Conservation (phyloP, 495 filamentous ascomycete species). For the Terfezia claveryi region DNA sequence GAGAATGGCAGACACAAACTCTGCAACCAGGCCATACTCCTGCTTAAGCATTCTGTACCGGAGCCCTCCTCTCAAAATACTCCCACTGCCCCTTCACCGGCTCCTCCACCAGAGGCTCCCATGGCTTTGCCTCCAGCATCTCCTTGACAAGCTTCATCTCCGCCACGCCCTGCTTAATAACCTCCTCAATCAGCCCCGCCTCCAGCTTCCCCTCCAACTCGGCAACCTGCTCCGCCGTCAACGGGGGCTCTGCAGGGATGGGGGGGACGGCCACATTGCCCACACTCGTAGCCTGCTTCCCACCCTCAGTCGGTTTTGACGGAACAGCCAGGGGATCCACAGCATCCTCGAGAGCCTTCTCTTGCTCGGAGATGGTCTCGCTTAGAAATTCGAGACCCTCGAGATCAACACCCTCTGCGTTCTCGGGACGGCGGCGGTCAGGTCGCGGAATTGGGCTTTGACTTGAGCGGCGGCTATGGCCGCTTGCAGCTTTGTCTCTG, state of each 20-base stretch:
- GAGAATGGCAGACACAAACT: no score
- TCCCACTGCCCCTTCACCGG: slow-evolving; percentile 77
- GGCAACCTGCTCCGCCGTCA: slow-evolving; percentile 65
- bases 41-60: no score
- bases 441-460: neutral
- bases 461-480: neutral
- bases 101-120: slow-evolving; percentile 81
- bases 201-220: slow-evolving; percentile 76
- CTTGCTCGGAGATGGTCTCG: neutral
- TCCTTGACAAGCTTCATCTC: slow-evolving; percentile 59
- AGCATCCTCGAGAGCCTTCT: neutral
- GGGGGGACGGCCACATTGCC: no score
- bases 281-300: no score
- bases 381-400: neutral
- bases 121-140: slow-evolving; percentile 59
- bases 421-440: neutral
- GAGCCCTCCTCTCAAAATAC: slow-evolving; percentile 41
- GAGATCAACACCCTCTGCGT: neutral
- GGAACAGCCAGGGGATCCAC: neutral
- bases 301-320: no score
- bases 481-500: neutral
- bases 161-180: slow-evolving; percentile 73
- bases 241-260: slow-evolving; percentile 38
- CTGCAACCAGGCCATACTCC: no score
- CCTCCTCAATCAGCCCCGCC: slow-evolving; percentile 79